Conservation (phyloP, 2,329 filamentous ascomycete genomes). For the Botrytis tulipae region DNA sequence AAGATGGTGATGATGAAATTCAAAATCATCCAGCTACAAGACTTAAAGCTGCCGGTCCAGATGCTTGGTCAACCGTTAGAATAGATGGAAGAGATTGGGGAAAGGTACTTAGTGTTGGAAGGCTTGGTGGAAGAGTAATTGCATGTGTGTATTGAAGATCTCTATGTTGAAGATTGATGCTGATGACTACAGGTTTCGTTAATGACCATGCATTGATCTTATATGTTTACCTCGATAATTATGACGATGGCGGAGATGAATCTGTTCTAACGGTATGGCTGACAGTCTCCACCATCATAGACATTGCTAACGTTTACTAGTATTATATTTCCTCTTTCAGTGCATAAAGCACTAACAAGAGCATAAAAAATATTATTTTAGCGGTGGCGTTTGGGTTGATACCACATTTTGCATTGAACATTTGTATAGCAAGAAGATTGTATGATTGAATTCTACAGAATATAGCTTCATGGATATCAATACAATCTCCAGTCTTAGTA, state of each 20-base stretch:
- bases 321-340: slow-evolving; percentile 60
- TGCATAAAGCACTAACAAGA: slow-evolving; percentile 28
- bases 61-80: slow-evolving; percentile 83
- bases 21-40: slow-evolving; percentile 78
- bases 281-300: background rate
- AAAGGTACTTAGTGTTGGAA: slow-evolving; percentile 85
- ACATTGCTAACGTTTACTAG: slow-evolving; percentile 37
- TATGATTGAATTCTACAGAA: background rate
- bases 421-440: background rate
- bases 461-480: background rate
- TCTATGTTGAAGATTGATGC: slow-evolving; percentile 24
- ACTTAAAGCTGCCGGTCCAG: slow-evolving; percentile 73
- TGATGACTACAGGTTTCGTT: slow-evolving; percentile 56
- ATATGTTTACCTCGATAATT: slow-evolving; percentile 75
- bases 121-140: slow-evolving; percentile 86
- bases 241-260: slow-evolving; percentile 65
- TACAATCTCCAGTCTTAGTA: background rate
- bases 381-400: slow-evolving; percentile 30
- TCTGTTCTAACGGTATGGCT: slow-evolving; percentile 70
- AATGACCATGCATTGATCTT: slow-evolving; percentile 78
- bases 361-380: slow-evolving; percentile 20
- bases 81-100: slow-evolving; percentile 96
- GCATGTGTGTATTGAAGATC: slow-evolving; percentile 60
- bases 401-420: slow-evolving; percentile 17
- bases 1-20: slow-evolving; percentile 61